Evolutionary conservation across 345 rosid species (phyloP), one percentile per base, ranked within the genome.

Genomic region (Salix udensis): DNA sequence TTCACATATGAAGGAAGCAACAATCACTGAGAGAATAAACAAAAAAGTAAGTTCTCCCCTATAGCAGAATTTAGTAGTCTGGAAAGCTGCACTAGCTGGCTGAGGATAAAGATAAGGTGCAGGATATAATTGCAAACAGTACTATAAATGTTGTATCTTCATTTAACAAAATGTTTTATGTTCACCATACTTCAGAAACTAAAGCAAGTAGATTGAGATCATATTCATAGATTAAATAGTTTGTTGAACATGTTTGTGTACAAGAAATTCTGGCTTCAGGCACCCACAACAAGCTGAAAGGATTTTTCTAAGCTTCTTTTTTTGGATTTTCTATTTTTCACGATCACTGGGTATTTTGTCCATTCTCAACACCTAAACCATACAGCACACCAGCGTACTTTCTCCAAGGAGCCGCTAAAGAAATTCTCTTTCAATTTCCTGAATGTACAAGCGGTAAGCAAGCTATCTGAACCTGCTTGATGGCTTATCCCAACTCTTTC

Each of bases 401-500:
- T 80, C n/a, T 89, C 89, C 67, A 80, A 58, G 1, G 91, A 88
- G 31, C 91, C 90, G 82, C 79, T 79, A 77, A 92, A 88, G 90
- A 86, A 92, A 80, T 76, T 84, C 39, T 88, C 94, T 80, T 89
- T 90, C 70, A 92, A 61, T 79, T 87, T 90, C 90, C 80, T 85
- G 86, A 90, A 92, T 78, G 94, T 86, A 83, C 88, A 90, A 31
- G 87, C 87, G 36, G 97, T 92, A 53, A 90, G 90, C 87, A 90
- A 86, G 79, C 93, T 92, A 85, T 92, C 97, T 0, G 95, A 92
- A 68, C 95, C 95, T 3, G 95, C 97, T 80, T 89, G 97, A 71
- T 92, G 97, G 79, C 91, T 86, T 46, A 86, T 76, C 60, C 97
- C 95, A 14, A 92, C 83, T 79, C 95, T 75, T 85, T 89, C 89